phyloP scores from a whole-genome alignment of 1,284 basidiomycete species.

The Leccinum huronense region DNA sequence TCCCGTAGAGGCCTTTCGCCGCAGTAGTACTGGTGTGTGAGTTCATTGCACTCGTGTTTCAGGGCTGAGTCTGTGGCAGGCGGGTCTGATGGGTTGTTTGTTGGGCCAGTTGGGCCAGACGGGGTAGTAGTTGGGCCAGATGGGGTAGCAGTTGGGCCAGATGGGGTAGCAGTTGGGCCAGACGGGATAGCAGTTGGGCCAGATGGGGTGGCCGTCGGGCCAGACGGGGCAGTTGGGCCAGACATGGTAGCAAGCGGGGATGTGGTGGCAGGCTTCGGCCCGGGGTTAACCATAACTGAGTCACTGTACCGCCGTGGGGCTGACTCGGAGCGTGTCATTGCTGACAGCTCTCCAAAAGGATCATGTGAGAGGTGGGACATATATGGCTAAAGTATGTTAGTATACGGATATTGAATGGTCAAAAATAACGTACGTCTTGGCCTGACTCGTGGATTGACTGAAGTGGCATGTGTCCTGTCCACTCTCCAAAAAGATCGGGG shows the following conservation, averaged over 20 bases:
- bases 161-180: not conserved
- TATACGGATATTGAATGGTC: not conserved
- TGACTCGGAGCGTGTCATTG: not conserved
- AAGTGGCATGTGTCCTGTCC: too few relatives aligned
- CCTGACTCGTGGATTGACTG: too few relatives aligned
- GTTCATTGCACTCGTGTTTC: not conserved
- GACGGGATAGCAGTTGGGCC: not conserved
- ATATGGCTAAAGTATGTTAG: not conserved
- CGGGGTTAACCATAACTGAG: not conserved
- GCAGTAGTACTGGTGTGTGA: not conserved
- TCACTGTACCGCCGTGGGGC: not conserved
- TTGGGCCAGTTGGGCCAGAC: too few relatives aligned
- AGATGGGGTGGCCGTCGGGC: not conserved
- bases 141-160: not conserved
- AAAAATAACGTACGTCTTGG: not conserved
- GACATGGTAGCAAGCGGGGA: not conserved
- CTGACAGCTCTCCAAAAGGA: too few relatives aligned
- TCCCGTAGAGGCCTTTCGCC: not conserved
- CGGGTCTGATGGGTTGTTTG: not conserved
- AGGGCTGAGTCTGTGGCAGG: not conserved
- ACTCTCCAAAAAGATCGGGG: too few relatives aligned
- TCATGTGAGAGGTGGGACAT: not conserved
- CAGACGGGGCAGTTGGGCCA: not conserved
- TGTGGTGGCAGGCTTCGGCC: not conserved
- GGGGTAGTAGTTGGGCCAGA: too few relatives aligned